Evolutionary conservation across 108 stramenopile genomes (phyloP), one percentile per base, ranked within the genome.

Genomic region (Fragilaria radians): DNA sequence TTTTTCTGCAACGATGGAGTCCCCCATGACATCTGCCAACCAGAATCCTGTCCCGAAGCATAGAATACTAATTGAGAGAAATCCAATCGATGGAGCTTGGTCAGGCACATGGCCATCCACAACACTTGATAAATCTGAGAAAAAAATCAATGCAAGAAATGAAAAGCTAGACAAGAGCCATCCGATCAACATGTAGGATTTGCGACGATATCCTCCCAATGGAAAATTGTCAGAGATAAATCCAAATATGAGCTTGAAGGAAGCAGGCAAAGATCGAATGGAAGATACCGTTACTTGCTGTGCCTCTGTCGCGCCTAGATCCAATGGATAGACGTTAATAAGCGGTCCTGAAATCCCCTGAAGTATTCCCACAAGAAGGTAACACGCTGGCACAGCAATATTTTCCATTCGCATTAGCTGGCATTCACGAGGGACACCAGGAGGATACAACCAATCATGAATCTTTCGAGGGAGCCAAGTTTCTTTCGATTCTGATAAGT

Each of bases 121-220:
- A 21, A 14, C 32, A 34, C 61, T 45, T 2, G 63, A 54, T 27
- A 83, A 30, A 64, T 84, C 70, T 14, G 68, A 72, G 33, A 57
- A 58, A 7, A 57, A 3, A 25, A 70, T 29, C 2, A 89, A 67
- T 28, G 61, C 14, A 5, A 72, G 25, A 81, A 89, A 80, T 17
- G 67, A 65, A 17, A 78, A 29, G 42, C 71, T 72, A 3, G 68
- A 66, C 21, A 76, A 34, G n/a, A 48, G 49, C 87, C 87, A 89
- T n/a, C 87, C 87, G n/a, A 85, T n/a, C 4, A 76, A 52, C 79
- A 89, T 83, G 72, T 89, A 89, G 0, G 81, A 77, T 55, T 89
- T 89, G 25, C 87, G 68, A 28, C 83, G 67, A 48, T 79, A 85
- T 0, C 83, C 81, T 4, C 51, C 47, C 19, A 89, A 47, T 3